Evolutionary conservation across 352 stramenopile genomes (phyloP), one percentile per base, ranked within the genome.

Genomic region (Pythium rishiriense): DNA sequence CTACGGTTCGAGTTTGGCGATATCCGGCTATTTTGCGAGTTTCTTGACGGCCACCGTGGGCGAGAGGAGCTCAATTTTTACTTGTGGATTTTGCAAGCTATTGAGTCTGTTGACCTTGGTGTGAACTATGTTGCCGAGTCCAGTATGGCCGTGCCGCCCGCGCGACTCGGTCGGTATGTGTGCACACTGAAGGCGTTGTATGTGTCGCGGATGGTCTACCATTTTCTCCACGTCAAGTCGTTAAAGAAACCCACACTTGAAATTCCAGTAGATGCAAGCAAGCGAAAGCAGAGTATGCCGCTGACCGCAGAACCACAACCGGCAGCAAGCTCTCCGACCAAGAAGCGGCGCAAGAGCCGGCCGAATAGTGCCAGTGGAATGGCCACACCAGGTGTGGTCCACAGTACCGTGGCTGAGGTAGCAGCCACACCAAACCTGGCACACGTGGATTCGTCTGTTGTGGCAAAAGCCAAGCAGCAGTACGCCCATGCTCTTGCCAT

Each of bases 181-280:
- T 90, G 81, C 35, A 62, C 73, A 7, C 45, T 90, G 1, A 88
- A 88, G 35, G 79, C 77, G 5, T 72, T 71, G 4, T 90, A 83
- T 52, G 45, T 88, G 14, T 72, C 72, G 21, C 64, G 81, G n/a
- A 68, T 72, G 7, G 70, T 87, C 35, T 88, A 74, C 55, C 74
- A 79, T 4, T 45, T 81, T 4, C 51, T 88, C 4, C 69, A 75
- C 35, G 67, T 85, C 11, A 85, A 80, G 53, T 49, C 51, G 5
- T 39, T 64, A 29, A 55, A 63, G 0, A 83, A 66, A 25, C 19
- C 46, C 11, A 70, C 72, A 37, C 33, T 33, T 14, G 24, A 19
- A 1, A 64, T 39, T n/a, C 45, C 28, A 28, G 28, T 48, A 28
- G 42, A 17, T 17, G 41, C 26, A 24, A 11, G 25, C 37, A 43